Evolutionary conservation across 805 yeast genomes (phyloP), one percentile per base, ranked within the genome.

Genomic region (Saccharomycopsis vini): DNA sequence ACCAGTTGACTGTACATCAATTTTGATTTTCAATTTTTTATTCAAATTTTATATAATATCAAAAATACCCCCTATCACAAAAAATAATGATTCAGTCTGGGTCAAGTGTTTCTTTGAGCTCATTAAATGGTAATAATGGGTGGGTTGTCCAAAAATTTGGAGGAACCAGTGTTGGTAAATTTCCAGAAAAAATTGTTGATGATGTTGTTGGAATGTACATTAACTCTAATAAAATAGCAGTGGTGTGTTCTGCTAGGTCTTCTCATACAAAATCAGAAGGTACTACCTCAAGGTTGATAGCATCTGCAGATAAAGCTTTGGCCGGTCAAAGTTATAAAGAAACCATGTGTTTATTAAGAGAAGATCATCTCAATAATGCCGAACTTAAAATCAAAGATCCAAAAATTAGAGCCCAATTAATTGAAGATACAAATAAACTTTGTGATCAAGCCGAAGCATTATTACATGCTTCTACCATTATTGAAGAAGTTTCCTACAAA

Each of bases 151-250:
- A 92, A 62, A 92, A 92, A 63, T 92, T 86, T 57, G 98, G 98
- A 39, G 98, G 98, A 43, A 92, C 98, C 13, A 80, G 92, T 38
- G 96, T 92, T 26, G 98, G 98, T 19, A 92, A 92, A 61, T 89
- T 92, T 62, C 85, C 96, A 7, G 78, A 73, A 41, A 74, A 81
- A 52, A 92, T 92, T 44, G 88, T 87, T 22, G 82, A 83, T 47
- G 85, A 87, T 52, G 87, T 92, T 39, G 84, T 92, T 39, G 77
- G 77, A 56, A 75, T 69, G 20, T 86, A 77, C 58, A 44, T 58
- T 36, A 63, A 72, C 32, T 64, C 66, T 38, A 71, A 71, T 52
- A 72, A 81, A 44, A 95, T 89, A 13, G 97, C 95, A 2, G 94
- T 90, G 20, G 98, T 92, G 2, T 92, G 98, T 62, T 83, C 95